A percentile compares a stretch with the other conserved stretches of the same genome.
These are phyloP conservation scores for Blastocystis sp. DNA, from an alignment of 352 stramenopile species.

Conservation along the genomic window DNA sequence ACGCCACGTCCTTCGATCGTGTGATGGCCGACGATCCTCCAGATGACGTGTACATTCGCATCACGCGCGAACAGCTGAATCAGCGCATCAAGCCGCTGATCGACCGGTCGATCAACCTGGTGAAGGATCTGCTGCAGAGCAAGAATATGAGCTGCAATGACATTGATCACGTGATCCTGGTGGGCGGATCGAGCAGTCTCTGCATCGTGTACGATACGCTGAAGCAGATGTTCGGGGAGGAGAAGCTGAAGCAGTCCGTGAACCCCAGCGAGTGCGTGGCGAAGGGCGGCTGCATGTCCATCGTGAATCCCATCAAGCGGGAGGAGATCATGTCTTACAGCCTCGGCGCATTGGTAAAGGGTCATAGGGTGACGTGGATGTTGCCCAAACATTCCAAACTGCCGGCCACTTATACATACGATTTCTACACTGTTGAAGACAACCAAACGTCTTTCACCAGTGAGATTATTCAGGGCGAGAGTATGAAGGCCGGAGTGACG, in stretches of 20 bases:
- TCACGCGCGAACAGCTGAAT: background rate
- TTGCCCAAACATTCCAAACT: slow-evolving; percentile 10
- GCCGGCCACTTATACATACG: background rate
- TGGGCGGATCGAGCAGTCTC: slow-evolving; percentile 75
- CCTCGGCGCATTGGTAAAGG: background rate
- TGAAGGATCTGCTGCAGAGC: background rate
- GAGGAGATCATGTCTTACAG: slow-evolving; percentile 41
- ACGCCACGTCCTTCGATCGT: background rate
- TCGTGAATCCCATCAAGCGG: background rate
- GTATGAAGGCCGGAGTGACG: background rate
- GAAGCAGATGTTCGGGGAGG: slow-evolving; percentile 74
- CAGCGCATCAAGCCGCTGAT: background rate
- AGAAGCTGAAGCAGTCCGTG: slow-evolving; percentile 72
- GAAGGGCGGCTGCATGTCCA: slow-evolving; percentile 56
- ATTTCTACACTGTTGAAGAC: background rate
- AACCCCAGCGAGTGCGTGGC: slow-evolving; percentile 68
- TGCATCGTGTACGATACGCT: slow-evolving; percentile 75
- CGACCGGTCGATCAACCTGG: background rate
- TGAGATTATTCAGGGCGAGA: background rate
- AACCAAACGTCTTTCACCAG: background rate
- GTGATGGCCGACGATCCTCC: background rate
- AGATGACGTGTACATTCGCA: background rate
- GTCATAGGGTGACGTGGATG: slow-evolving; percentile 6
- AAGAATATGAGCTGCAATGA: background rate
- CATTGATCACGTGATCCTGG: slow-evolving; percentile 78